These are phyloP conservation scores for Plasmodium yoelii DNA, from an alignment of 169 alveolate genomes.

Conservation along the genomic window DNA sequence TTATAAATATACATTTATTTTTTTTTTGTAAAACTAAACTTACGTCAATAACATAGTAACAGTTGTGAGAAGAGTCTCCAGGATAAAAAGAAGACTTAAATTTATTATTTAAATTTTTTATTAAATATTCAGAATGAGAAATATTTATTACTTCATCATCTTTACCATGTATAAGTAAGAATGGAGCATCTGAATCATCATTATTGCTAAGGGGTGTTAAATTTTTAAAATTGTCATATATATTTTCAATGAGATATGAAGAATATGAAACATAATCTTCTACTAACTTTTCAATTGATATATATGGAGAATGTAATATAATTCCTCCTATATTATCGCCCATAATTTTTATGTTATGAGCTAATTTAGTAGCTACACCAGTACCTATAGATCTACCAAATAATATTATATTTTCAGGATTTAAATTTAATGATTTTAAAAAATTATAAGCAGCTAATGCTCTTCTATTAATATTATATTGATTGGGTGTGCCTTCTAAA, in stretches of 20 bases:
- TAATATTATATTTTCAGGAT: slow-evolving; percentile 81
- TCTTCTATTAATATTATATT: slow-evolving; percentile 83
- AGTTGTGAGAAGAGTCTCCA: slow-evolving; percentile 81
- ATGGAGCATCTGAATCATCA: slow-evolving; percentile 80
- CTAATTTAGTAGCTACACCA: slow-evolving; percentile 89
- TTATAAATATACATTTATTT: background rate
- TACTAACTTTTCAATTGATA: slow-evolving; percentile 85
- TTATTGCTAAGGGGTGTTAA: slow-evolving; percentile 45
- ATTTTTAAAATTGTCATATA: slow-evolving; percentile 66
- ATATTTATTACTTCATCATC: slow-evolving; percentile 88
- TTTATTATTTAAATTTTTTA: slow-evolving; percentile 79
- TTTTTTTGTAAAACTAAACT: background rate
- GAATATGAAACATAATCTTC: slow-evolving; percentile 80
- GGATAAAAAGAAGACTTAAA: slow-evolving; percentile 83
- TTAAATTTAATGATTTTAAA: slow-evolving; percentile 83
- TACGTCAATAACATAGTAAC: slow-evolving; percentile 83
- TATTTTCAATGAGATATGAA: slow-evolving; percentile 67
- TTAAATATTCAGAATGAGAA: slow-evolving; percentile 86
- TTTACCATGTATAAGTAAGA: slow-evolving; percentile 87
- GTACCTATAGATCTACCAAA: slow-evolving; percentile 91
- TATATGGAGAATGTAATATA: slow-evolving; percentile 88
- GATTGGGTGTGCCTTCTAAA: slow-evolving; percentile 77
- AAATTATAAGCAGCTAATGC: slow-evolving; percentile 87
- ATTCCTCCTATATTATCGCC: slow-evolving; percentile 87
- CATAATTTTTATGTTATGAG: slow-evolving; percentile 79